phyloP scores from a whole-genome alignment of 1,139 yeast species.

The Hemisphaericaspora subhashii region DNA sequence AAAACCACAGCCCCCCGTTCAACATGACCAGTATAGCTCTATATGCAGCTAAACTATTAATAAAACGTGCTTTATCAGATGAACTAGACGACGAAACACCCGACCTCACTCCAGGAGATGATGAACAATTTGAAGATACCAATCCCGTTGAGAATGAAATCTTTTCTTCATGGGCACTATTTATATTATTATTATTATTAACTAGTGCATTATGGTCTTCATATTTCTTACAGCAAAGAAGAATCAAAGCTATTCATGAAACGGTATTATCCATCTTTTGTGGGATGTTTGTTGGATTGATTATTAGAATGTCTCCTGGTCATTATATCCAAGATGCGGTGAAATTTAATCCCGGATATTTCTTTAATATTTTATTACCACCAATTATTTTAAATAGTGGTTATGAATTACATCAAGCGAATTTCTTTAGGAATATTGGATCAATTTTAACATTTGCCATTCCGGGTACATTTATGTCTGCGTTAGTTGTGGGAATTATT shows the following conservation, averaged over 20 bases:
- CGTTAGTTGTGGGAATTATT: conserved; percentile 83
- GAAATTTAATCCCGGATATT: conserved; percentile 90
- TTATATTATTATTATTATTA: conserved; percentile 75
- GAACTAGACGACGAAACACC: conserved; percentile 46
- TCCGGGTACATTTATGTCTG: conserved; percentile 92
- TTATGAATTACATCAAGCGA: conserved; percentile 92
- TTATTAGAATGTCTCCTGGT: conserved; percentile 89
- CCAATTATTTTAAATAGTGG: conserved; percentile 97
- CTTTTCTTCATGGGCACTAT: conserved; percentile 95
- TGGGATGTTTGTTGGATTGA: conserved; percentile 93
- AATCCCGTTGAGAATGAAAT: conserved; percentile 96
- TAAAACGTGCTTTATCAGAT: conserved; percentile 31
- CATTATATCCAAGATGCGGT: conserved; percentile 97
- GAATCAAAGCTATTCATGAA: conserved; percentile 94
- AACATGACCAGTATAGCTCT: conserved; percentile 30
- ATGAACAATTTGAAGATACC: conserved; percentile 51
- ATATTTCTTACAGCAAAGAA: conserved; percentile 85
- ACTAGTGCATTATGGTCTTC: conserved; percentile 94
- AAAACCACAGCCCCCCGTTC: neutral
- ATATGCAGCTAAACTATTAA: conserved; percentile 25
- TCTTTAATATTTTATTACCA: conserved; percentile 90
- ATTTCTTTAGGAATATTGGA: conserved; percentile 89
- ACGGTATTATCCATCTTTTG: conserved; percentile 93
- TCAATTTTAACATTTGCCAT: conserved; percentile 93
- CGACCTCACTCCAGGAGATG: conserved; percentile 56